Evolutionary conservation across 306 rosid species (phyloP).

Genomic region (Gleditsia sinensis): DNA sequence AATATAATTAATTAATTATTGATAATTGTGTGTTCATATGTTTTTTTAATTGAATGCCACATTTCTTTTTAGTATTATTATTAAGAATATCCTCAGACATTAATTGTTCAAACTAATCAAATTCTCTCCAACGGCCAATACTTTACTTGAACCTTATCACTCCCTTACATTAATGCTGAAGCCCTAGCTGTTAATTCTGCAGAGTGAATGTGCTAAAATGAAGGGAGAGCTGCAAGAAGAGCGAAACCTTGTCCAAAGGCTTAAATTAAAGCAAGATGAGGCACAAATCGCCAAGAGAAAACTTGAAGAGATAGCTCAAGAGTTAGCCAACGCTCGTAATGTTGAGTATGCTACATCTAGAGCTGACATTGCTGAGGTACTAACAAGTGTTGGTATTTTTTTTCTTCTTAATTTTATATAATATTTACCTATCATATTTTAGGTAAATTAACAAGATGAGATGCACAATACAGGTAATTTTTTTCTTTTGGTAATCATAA

Average conservation of each 20-base stretch:
- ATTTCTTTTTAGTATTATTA: too few species aligned
- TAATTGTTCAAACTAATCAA: too few species aligned
- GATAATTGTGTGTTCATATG: too few species aligned
- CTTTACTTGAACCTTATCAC: neutral
- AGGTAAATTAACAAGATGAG: neutral
- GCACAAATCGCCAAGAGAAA: neutral
- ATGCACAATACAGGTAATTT: neutral
- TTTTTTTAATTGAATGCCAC: too few species aligned
- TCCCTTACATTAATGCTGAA: neutral
- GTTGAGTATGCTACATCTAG: neutral
- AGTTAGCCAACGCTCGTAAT: neutral
- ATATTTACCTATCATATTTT: neutral
- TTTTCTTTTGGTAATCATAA: neutral
- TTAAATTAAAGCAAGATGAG: neutral
- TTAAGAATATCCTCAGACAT: too few species aligned
- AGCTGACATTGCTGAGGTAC: neutral
- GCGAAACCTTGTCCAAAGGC: constrained; percentile 5
- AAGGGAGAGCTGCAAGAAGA: constrained; percentile 4
- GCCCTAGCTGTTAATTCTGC: neutral
- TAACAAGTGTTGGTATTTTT: neutral
- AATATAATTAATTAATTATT: too few species aligned
- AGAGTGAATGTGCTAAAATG: neutral
- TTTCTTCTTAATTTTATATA: neutral
- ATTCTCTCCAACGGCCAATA: too few species aligned
- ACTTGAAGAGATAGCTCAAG: neutral